These are phyloP conservation scores for Mallotus repandus DNA, from an alignment of 441 rosid genomes.

Conservation along the genomic window DNA sequence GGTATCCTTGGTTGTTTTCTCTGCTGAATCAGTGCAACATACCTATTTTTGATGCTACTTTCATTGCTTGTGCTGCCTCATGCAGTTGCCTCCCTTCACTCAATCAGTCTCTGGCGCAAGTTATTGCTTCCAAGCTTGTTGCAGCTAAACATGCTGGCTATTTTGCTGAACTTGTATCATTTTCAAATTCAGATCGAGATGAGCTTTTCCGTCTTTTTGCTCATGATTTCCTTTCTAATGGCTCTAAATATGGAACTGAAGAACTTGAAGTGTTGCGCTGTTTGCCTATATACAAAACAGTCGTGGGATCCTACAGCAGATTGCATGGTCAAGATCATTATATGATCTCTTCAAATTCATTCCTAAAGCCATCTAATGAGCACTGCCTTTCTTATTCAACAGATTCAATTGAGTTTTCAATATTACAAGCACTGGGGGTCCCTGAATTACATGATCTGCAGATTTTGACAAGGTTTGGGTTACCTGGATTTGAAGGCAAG, in stretches of 20 bases:
- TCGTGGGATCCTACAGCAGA: constrained; percentile 62
- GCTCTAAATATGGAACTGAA: constrained; percentile 61
- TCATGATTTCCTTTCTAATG: constrained; percentile 61
- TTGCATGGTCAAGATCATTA: constrained; percentile 68
- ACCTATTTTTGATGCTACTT: constrained; percentile 77
- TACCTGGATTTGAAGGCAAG: constrained; percentile 81
- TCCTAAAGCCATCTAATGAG: constrained; percentile 80
- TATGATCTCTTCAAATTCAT: constrained; percentile 75
- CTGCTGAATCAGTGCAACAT: constrained; percentile 86
- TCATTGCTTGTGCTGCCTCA: constrained; percentile 71
- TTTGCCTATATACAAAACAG: constrained; percentile 90
- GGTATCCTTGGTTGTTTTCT: constrained; percentile 80
- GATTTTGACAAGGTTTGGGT: constrained; percentile 82
- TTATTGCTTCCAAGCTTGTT: constrained; percentile 84
- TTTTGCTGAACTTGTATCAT: constrained; percentile 63
- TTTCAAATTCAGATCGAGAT: constrained; percentile 63
- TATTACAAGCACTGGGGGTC: constrained; percentile 85
- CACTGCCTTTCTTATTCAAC: constrained; percentile 68
- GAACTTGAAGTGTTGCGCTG: constrained; percentile 77
- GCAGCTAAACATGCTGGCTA: constrained; percentile 79
- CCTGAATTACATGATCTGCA: constrained; percentile 83
- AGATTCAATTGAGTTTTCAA: constrained; percentile 64
- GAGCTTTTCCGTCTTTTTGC: constrained; percentile 87
- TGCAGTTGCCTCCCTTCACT: constrained; percentile 71
- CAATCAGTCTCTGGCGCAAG: constrained; percentile 78